Percentiles rank a stretch among this genome's conserved stretches.
phyloP scores from a whole-genome alignment of 805 yeast species.

The Starmerella cellae region DNA sequence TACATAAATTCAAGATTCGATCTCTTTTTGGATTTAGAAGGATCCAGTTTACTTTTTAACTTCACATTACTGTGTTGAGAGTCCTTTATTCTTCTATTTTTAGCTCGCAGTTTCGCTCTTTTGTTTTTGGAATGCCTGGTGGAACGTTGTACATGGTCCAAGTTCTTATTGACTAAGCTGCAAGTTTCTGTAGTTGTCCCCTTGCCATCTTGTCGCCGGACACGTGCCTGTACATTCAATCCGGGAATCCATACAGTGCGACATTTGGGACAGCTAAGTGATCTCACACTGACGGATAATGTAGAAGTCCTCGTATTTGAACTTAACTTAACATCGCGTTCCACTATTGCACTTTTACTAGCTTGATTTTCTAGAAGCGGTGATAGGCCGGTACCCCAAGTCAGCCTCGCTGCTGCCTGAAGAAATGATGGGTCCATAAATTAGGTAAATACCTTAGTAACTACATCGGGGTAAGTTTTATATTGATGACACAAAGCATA shows the following conservation, averaged over 20 bases:
- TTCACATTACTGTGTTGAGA: background rate
- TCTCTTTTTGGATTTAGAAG: background rate
- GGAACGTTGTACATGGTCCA: too few relatives aligned
- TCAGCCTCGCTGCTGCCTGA: background rate
- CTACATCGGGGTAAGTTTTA: too few relatives aligned
- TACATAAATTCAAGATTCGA: background rate
- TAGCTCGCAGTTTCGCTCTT: background rate
- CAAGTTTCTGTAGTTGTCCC: background rate
- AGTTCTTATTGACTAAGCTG: background rate
- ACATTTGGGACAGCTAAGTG: slow-evolving; percentile 15
- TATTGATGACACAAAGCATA: too few relatives aligned
- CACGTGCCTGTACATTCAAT: slow-evolving; percentile 6
- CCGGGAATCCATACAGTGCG: slow-evolving; percentile 16
- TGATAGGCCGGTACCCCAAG: slow-evolving; percentile 1
- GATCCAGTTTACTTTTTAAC: background rate
- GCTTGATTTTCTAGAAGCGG: slow-evolving; percentile 2
- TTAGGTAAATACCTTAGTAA: too few relatives aligned
- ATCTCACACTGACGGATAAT: too few relatives aligned
- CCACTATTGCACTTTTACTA: too few relatives aligned
- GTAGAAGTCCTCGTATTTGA: too few relatives aligned
- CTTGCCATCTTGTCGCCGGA: background rate
- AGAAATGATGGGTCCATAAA: background rate
- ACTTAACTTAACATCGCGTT: too few relatives aligned
- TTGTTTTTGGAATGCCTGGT: background rate
- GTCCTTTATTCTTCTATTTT: background rate